Evolutionary conservation across 257 asterid species (phyloP).

Genomic region (Salvia hispanica): DNA sequence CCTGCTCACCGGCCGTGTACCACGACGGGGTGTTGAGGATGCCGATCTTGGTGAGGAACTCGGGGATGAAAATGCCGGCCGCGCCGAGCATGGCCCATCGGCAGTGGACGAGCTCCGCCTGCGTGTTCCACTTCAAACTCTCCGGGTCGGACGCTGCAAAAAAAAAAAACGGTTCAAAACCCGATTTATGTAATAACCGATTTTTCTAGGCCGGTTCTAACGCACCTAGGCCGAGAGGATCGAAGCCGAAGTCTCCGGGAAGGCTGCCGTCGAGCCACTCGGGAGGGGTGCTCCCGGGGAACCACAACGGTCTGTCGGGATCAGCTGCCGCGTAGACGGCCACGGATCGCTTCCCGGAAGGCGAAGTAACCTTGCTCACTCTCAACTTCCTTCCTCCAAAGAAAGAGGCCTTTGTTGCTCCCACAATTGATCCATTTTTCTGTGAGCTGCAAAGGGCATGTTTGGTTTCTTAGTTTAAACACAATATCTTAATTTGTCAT

Average conservation of each 20-base stretch:
- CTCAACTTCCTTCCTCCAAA: slow-evolving; percentile 73
- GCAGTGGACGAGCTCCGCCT: slow-evolving; percentile 92
- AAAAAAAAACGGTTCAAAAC: background rate
- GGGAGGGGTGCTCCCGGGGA: slow-evolving; percentile 98
- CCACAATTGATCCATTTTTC: slow-evolving; percentile 59
- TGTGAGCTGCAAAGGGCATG: slow-evolving; percentile 47
- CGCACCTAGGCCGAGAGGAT: slow-evolving; percentile 91
- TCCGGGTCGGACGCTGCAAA: slow-evolving; percentile 88
- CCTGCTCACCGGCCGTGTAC: slow-evolving; percentile 95
- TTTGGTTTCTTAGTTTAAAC: too few relatives aligned
- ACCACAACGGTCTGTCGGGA: slow-evolving; percentile 92
- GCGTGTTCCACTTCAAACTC: slow-evolving; percentile 87
- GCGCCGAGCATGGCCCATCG: slow-evolving; percentile 99
- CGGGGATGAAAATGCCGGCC: slow-evolving; percentile 97
- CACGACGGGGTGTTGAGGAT: slow-evolving; percentile 93
- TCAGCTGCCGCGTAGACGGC: slow-evolving; percentile 72
- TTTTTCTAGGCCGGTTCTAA: background rate
- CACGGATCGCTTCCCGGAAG: slow-evolving; percentile 46
- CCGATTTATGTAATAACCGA: background rate
- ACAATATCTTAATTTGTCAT: too few relatives aligned
- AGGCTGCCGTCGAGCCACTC: slow-evolving; percentile 99
- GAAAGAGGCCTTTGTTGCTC: slow-evolving; percentile 75
- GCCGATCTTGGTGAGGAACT: slow-evolving; percentile 87
- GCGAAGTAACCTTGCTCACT: slow-evolving; percentile 49
- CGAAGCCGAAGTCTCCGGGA: slow-evolving; percentile 97